Evolutionary conservation across 257 asterid genomes (phyloP).

Genomic region (Thymus quinquecostatus): DNA sequence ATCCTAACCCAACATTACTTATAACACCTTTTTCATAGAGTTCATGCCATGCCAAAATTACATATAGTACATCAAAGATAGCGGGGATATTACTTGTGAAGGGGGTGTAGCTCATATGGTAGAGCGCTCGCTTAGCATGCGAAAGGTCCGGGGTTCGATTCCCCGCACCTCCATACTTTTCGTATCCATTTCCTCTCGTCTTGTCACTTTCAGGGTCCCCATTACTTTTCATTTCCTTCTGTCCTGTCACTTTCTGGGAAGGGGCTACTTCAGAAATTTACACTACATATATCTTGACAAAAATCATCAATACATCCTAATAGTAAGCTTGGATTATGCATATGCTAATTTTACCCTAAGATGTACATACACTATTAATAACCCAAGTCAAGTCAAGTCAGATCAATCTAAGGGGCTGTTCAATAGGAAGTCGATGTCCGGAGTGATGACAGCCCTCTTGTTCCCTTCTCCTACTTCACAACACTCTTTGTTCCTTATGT

Average conservation of each 20-base stretch:
- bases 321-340: no score
- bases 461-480: conserved; percentile 48
- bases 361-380: neutral
- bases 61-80: no score
- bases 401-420: conserved; percentile 27
- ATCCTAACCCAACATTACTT: no score
- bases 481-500: conserved; percentile 41
- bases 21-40: neutral
- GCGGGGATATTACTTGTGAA: no score
- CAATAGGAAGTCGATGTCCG: conserved; percentile 54
- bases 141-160: conserved; percentile 98
- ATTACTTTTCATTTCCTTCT: no score
- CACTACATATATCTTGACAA: no score
- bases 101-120: conserved; percentile 99
- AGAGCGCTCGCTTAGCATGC: conserved; percentile 99
- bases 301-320: neutral
- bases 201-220: neutral
- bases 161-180: conserved; percentile 70
- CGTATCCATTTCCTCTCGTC: neutral
- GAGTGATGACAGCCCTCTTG: conserved; percentile 52
- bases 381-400: neutral
- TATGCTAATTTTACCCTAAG: no score
- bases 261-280: no score
- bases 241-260: no score
- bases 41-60: neutral